phyloP scores from a whole-genome alignment of 768 basidiomycete genomes.

The Mycena olivaceomarginata region DNA sequence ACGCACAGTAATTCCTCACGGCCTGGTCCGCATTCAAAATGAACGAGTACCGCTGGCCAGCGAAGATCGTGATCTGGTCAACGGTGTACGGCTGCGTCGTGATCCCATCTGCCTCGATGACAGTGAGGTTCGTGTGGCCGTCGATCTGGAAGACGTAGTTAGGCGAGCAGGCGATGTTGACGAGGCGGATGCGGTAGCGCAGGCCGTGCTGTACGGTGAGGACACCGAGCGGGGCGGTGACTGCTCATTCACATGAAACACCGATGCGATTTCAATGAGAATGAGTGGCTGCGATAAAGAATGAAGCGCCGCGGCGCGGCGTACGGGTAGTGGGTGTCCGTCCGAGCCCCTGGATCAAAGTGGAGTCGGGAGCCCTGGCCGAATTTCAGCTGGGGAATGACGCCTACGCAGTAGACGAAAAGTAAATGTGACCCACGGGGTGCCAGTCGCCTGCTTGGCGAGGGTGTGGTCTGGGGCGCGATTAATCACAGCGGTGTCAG shows the following conservation, averaged over 20 bases:
- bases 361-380: conserved; percentile 25
- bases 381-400: conserved; percentile 8
- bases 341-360: conserved; percentile 37
- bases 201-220: conserved; percentile 23
- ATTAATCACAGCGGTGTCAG: neutral
- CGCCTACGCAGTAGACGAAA: neutral
- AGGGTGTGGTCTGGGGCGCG: conserved; percentile 14
- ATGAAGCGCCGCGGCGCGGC: neutral
- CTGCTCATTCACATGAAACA: conserved; percentile 5
- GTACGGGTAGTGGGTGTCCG: conserved; percentile 15
- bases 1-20: conserved; percentile 60
- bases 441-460: conserved; percentile 18
- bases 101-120: conserved; percentile 28
- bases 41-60: conserved; percentile 44
- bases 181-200: conserved; percentile 55
- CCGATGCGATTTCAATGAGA: neutral
- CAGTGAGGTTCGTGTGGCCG: conserved; percentile 44
- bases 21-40: conserved; percentile 56
- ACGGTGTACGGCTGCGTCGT: conserved; percentile 15
- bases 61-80: conserved; percentile 5
- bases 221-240: conserved; percentile 27
- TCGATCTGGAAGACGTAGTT: conserved; percentile 54
- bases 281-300: neutral
- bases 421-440: conserved; percentile 6
- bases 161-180: conserved; percentile 52